Evolutionary conservation across 108 stramenopile species (phyloP).

Genomic region (Skeletonema costatum): DNA sequence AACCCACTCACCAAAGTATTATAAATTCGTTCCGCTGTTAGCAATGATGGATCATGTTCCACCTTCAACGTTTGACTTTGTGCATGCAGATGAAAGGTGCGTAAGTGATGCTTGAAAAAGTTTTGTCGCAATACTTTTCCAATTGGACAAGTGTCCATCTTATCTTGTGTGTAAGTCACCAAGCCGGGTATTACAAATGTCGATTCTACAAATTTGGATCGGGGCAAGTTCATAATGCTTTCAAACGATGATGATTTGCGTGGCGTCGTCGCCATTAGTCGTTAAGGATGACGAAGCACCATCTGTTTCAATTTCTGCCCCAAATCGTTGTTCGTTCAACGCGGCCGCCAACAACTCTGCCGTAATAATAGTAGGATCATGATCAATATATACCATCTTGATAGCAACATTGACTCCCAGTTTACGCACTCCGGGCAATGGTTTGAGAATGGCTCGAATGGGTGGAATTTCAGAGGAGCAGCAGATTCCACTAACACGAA

Average conservation of each 20-base stretch:
- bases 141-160: constrained; percentile 25
- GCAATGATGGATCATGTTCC: constrained; percentile 69
- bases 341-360: constrained; percentile 50
- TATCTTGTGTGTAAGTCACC: not conserved
- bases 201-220: constrained; percentile 70
- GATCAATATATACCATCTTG: constrained; percentile 78
- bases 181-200: constrained; percentile 59
- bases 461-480: constrained; percentile 81
- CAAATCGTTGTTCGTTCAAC: constrained; percentile 65
- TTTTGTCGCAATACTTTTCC: constrained; percentile 54
- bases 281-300: constrained; percentile 34
- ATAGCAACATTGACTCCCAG: constrained; percentile 80
- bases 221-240: constrained; percentile 16
- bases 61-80: constrained; percentile 68
- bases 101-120: constrained; percentile 60
- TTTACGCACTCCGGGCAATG: constrained; percentile 66
- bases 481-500: constrained; percentile 74
- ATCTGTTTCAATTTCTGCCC: constrained; percentile 60
- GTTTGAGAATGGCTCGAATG: constrained; percentile 64
- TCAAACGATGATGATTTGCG: constrained; percentile 14
- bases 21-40: constrained; percentile 41
- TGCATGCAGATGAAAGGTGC: constrained; percentile 61
- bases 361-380: constrained; percentile 48
- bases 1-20: constrained; percentile 29
- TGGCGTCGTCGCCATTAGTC: constrained; percentile 8